Evolutionary conservation across 495 filamentous ascomycete genomes (phyloP).

Genomic region (Xylaria acuta): DNA sequence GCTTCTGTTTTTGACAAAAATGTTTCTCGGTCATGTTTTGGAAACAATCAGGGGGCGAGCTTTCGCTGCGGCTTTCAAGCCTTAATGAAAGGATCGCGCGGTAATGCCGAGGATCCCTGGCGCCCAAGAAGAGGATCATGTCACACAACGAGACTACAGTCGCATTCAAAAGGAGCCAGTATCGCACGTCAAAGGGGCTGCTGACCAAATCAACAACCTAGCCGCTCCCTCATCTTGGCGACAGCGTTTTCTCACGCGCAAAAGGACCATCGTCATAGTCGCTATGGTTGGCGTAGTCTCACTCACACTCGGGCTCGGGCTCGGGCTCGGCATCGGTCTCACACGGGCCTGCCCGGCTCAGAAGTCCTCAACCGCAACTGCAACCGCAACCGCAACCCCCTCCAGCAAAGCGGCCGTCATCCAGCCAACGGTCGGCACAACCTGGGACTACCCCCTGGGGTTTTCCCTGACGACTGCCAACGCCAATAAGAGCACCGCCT

Average conservation of each 20-base stretch:
- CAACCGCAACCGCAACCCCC: conserved; percentile 33
- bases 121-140: background rate
- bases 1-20: conserved; percentile 18
- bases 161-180: conserved; percentile 20
- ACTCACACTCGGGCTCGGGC: conserved; percentile 60
- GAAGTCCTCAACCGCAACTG: conserved; percentile 20
- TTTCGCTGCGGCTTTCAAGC: background rate
- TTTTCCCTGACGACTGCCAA: conserved; percentile 52
- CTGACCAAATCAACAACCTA: background rate
- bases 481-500: conserved; percentile 30
- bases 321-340: conserved; percentile 45
- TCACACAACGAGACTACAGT: no score
- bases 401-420: conserved; percentile 43
- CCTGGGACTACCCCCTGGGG: conserved; percentile 63
- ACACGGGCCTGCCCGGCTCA: conserved; percentile 5
- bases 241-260: conserved; percentile 9
- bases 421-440: conserved; percentile 55
- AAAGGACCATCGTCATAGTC: conserved; percentile 18
- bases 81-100: conserved; percentile 3
- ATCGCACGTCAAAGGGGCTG: conserved; percentile 1
- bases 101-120: background rate
- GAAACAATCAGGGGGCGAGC: background rate
- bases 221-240: background rate
- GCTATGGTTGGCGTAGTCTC: conserved; percentile 41
- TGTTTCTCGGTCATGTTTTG: background rate